Evolutionary conservation across 176 grass and related monocot species (phyloP).

Genomic region (Rhynchospora breviuscula): DNA sequence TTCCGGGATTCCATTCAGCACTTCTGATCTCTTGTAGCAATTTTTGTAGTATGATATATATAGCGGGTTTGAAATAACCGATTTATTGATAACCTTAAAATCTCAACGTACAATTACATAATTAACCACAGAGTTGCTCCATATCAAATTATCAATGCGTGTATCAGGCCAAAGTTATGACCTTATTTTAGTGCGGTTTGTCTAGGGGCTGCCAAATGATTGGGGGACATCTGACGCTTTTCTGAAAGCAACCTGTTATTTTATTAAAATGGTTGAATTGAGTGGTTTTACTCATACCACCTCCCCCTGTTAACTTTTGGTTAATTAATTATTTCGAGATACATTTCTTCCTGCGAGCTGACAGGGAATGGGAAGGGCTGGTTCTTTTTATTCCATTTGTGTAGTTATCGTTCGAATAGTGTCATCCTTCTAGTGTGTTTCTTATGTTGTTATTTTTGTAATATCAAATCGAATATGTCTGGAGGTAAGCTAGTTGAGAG

Average conservation of each 20-base stretch:
- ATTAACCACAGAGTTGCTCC: background rate
- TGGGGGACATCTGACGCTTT: slow-evolving; percentile 16
- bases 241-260: slow-evolving; percentile 15
- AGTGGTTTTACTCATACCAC: background rate
- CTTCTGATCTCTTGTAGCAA: background rate
- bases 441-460: background rate
- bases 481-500: background rate
- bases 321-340: slow-evolving; percentile 9
- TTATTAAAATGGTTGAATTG: slow-evolving; percentile 2
- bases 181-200: background rate
- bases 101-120: background rate
- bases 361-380: background rate
- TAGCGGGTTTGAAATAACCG: background rate
- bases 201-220: slow-evolving; percentile 13
- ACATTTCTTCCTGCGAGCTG: slow-evolving; percentile 3
- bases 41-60: background rate
- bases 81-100: too few relatives aligned
- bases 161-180: background rate
- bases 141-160: background rate
- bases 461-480: background rate
- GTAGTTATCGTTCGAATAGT: background rate
- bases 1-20: background rate
- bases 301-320: background rate
- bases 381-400: background rate
- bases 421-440: background rate